Conservation (phyloP, 2,329 filamentous ascomycete species). For the Phialemoniopsis sp. region DNA sequence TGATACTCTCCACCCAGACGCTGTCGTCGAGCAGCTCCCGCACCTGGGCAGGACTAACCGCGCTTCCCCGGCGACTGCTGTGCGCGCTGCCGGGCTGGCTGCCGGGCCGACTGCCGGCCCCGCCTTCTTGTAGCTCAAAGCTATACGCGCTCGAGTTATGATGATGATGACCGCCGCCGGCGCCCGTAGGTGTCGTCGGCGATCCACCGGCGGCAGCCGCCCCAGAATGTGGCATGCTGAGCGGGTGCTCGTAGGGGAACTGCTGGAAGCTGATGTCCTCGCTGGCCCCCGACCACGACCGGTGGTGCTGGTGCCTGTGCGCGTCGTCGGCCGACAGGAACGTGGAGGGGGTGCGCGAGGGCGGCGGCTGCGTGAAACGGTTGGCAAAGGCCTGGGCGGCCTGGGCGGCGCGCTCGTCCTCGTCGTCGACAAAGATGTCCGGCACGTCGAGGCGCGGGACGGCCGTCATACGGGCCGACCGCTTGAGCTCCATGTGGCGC, state of each 20-base stretch:
- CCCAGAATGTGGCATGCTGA: constrained; percentile 43
- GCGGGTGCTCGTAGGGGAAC: constrained; percentile 41
- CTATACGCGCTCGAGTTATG: constrained; percentile 51
- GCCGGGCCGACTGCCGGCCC: constrained; percentile 17
- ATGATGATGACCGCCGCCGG: constrained; percentile 26
- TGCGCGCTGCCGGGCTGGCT: constrained; percentile 17
- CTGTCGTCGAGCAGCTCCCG: constrained; percentile 84
- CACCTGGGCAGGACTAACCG: constrained; percentile 71
- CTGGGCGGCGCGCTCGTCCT: constrained; percentile 41
- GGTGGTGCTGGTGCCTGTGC: constrained; percentile 26
- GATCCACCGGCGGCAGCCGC: constrained; percentile 18
- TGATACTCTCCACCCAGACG: constrained; percentile 89
- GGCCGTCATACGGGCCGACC: constrained; percentile 69
- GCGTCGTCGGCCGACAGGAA: constrained; percentile 29
- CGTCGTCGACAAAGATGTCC: constrained; percentile 85
- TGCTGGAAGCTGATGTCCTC: constrained; percentile 39
- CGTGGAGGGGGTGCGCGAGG: constrained; percentile 12
- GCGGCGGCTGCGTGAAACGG: too few relatives aligned
- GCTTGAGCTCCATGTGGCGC: constrained; percentile 67
- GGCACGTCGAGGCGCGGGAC: constrained; percentile 80
- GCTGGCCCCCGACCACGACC: constrained; percentile 36
- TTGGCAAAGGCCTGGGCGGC: constrained; percentile 14
- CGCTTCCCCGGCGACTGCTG: constrained; percentile 61
- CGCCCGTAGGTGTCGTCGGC: too few relatives aligned
- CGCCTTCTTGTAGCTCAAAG: constrained; percentile 50